Evolutionary conservation across 352 stramenopile genomes (phyloP).

Genomic region (Phytophthora lateralis): DNA sequence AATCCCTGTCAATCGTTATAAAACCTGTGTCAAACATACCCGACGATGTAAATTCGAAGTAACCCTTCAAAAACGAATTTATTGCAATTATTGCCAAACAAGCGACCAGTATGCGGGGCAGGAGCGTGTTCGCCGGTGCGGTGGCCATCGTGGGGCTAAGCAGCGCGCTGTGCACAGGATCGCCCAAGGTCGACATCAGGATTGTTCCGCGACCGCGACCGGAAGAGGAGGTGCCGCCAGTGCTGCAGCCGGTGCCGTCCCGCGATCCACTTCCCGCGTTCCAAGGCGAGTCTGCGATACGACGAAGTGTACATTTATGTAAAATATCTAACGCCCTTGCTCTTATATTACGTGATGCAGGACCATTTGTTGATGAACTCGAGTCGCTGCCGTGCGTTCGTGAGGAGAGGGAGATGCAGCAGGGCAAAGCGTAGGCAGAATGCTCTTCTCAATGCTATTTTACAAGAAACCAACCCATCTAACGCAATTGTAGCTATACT

Average conservation of each 20-base stretch:
- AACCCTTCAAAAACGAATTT: slow-evolving; percentile 2
- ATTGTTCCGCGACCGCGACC: slow-evolving; percentile 47
- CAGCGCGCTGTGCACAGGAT: slow-evolving; percentile 37
- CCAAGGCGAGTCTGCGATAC: slow-evolving; percentile 30
- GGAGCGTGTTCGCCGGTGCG: slow-evolving; percentile 18
- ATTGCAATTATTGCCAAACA: slow-evolving; percentile 16
- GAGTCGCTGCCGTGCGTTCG: slow-evolving; percentile 48
- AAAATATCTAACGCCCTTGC: not conserved
- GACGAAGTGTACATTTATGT: slow-evolving; percentile 9
- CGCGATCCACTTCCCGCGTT: slow-evolving; percentile 51
- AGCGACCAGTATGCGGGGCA: slow-evolving; percentile 25
- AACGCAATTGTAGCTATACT: slow-evolving; percentile 41
- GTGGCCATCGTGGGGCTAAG: slow-evolving; percentile 28
- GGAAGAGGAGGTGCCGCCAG: slow-evolving; percentile 12
- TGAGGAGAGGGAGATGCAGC: slow-evolving; percentile 46
- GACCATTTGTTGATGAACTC: slow-evolving; percentile 43
- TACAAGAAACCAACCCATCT: not conserved
- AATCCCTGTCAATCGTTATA: slow-evolving; percentile 8
- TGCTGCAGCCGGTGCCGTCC: slow-evolving; percentile 46
- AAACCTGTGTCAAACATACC: not conserved
- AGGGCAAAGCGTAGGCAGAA: slow-evolving; percentile 47
- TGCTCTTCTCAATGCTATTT: slow-evolving; percentile 1
- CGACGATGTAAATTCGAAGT: not conserved
- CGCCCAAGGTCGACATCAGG: slow-evolving; percentile 66
- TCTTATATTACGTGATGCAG: slow-evolving; percentile 20